phyloP scores from a whole-genome alignment of 2,329 filamentous ascomycete species.

The Leptographium flavum region DNA sequence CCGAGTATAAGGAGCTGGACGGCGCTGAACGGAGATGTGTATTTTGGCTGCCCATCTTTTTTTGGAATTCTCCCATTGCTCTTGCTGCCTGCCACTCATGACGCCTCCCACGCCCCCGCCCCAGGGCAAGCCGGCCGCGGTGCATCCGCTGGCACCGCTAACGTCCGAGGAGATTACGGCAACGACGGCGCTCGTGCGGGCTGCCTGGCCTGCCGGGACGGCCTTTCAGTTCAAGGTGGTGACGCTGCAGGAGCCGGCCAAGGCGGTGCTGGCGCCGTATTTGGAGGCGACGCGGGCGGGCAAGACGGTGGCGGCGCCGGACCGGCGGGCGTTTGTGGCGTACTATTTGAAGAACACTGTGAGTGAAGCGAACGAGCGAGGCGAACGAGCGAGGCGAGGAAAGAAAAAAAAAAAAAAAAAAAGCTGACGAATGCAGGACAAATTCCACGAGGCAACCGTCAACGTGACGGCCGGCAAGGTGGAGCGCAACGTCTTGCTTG shows the following conservation, averaged over 20 bases:
- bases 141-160: slow-evolving; percentile 46
- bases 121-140: neutral
- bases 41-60: no score
- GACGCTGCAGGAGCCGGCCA: slow-evolving; percentile 43
- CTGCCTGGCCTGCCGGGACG: slow-evolving; percentile 38
- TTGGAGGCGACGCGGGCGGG: slow-evolving; percentile 32
- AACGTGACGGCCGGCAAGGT: slow-evolving; percentile 14
- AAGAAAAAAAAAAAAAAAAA: neutral
- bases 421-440: slow-evolving; percentile 18
- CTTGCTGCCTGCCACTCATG: neutral
- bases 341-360: slow-evolving; percentile 49
- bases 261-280: slow-evolving; percentile 35
- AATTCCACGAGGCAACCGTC: slow-evolving; percentile 43
- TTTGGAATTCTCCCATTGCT: no score
- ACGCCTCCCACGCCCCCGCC: neutral
- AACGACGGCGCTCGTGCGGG: slow-evolving; percentile 32
- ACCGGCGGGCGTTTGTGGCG: slow-evolving; percentile 37
- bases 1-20: no score
- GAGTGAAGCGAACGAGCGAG: slow-evolving; percentile 13
- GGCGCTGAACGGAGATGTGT: no score
- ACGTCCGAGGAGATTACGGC: slow-evolving; percentile 40
- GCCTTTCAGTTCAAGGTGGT: slow-evolving; percentile 48
- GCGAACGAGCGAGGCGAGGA: no score
- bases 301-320: slow-evolving; percentile 22
- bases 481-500: slow-evolving; percentile 20